Percentiles rank a stretch among this genome's conserved stretches.
Conservation (phyloP, 306 rosid genomes). For the Corylus heterophylla region DNA sequence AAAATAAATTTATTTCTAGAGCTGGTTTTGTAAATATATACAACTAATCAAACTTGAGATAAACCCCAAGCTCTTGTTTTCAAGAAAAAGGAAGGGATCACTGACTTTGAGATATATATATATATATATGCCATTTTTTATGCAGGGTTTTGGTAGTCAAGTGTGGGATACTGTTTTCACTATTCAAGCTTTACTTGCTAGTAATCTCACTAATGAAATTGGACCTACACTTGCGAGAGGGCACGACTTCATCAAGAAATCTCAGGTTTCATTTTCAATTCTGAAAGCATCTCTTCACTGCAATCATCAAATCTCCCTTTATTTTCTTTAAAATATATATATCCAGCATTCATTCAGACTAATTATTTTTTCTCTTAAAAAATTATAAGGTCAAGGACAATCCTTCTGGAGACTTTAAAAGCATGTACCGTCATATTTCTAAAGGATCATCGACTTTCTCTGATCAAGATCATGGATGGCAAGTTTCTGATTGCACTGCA, state of each 20-base stretch:
- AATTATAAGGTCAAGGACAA: conserved; percentile 49
- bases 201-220: conserved; percentile 50
- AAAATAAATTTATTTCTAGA: neutral
- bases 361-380: neutral
- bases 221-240: conserved; percentile 50
- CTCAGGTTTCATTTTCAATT: conserved; percentile 45
- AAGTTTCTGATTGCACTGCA: conserved; percentile 82
- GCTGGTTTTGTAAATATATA: neutral
- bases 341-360: too few relatives aligned
- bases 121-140: neutral
- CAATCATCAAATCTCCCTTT: neutral
- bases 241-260: conserved; percentile 63
- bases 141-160: conserved; percentile 74
- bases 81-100: neutral
- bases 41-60: neutral
- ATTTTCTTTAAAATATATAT: neutral
- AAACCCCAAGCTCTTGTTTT: neutral
- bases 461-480: conserved; percentile 87
- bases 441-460: conserved; percentile 85
- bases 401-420: conserved; percentile 58
- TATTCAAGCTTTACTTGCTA: conserved; percentile 66
- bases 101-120: neutral
- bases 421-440: conserved; percentile 74
- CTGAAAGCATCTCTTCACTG: neutral
- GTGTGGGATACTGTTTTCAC: conserved; percentile 64